These are phyloP conservation scores for Sugiyamaella sp. DNA, from an alignment of 1,139 yeast species.

Conservation along the genomic window DNA sequence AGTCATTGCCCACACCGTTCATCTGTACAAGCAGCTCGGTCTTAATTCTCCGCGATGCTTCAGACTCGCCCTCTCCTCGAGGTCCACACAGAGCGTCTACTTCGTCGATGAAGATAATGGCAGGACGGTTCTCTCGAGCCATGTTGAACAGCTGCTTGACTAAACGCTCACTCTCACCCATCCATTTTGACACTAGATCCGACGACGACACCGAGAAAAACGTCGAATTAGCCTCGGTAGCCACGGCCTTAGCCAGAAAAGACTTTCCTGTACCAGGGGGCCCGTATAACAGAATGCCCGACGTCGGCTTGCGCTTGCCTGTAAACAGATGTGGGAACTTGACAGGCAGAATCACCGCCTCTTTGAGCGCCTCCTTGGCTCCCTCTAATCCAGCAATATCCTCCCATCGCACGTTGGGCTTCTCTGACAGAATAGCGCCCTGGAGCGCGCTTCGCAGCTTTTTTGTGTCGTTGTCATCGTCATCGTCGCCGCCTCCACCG, in stretches of 20 bases:
- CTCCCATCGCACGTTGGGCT: slow-evolving; percentile 91
- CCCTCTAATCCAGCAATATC: slow-evolving; percentile 95
- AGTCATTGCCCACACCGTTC: slow-evolving; percentile 98
- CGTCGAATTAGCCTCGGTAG: slow-evolving; percentile 97
- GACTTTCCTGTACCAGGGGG: slow-evolving; percentile 99
- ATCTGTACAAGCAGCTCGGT: slow-evolving; percentile 95
- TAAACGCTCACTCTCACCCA: slow-evolving; percentile 99
- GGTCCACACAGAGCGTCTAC: slow-evolving; percentile 98
- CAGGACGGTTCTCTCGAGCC: slow-evolving; percentile 98
- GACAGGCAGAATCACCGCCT: slow-evolving; percentile 94
- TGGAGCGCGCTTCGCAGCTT: slow-evolving; percentile 89
- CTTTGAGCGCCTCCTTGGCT: slow-evolving; percentile 96
- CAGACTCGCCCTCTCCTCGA: slow-evolving; percentile 97
- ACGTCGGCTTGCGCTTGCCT: slow-evolving; percentile 91
- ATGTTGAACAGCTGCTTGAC: slow-evolving; percentile 96
- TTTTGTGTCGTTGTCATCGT: slow-evolving; percentile 82
- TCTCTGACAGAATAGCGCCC: slow-evolving; percentile 89
- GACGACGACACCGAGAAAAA: slow-evolving; percentile 97
- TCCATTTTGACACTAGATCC: slow-evolving; percentile 95
- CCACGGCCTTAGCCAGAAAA: slow-evolving; percentile 94
- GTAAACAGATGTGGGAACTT: slow-evolving; percentile 92
- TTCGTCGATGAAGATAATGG: slow-evolving; percentile 95
- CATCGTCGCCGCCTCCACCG: slow-evolving; percentile 53
- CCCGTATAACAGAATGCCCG: slow-evolving; percentile 90
- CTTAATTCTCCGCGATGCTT: slow-evolving; percentile 93